Percentiles rank a stretch among this genome's conserved stretches.
phyloP scores from a whole-genome alignment of 2,329 filamentous ascomycete genomes.

The Neonectria ditissima region DNA sequence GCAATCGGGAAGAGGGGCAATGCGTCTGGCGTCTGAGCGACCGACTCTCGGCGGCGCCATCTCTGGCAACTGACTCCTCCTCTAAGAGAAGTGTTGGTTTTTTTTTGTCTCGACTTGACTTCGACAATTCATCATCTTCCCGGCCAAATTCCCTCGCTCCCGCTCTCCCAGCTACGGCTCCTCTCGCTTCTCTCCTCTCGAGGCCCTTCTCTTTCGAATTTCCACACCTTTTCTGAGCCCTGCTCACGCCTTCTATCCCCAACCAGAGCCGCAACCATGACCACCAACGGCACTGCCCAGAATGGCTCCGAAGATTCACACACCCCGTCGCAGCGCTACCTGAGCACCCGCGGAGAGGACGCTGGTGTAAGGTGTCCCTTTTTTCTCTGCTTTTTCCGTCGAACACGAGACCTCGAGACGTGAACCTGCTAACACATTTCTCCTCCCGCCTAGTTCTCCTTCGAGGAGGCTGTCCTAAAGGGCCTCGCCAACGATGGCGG shows the following conservation, averaged over 20 bases:
- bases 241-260: conserved; percentile 13
- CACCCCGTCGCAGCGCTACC: conserved; percentile 61
- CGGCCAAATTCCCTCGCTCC: not conserved
- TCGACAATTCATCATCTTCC: conserved; percentile 3
- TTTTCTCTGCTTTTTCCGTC: conserved; percentile 1
- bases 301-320: conserved; percentile 50
- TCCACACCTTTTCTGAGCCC: not conserved
- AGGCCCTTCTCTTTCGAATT: not conserved
- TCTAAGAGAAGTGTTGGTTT: conserved; percentile 9
- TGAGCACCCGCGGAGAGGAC: conserved; percentile 65
- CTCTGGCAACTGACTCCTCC: conserved; percentile 11
- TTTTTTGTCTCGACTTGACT: conserved; percentile 14
- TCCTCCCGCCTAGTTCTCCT: conserved; percentile 61
- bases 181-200: conserved; percentile 4
- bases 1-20: conserved; percentile 41
- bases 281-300: conserved; percentile 54
- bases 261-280: conserved; percentile 49
- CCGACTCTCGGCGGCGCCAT: conserved; percentile 34
- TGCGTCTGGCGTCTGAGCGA: conserved; percentile 15
- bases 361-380: conserved; percentile 54
- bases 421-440: not conserved
- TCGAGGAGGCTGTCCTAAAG: conserved; percentile 88
- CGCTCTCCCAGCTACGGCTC: conserved; percentile 2
- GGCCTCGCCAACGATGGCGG: conserved; percentile 88
- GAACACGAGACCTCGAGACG: not conserved